Conservation (phyloP, 2,329 filamentous ascomycete genomes). For the Trichoderma sp. region DNA sequence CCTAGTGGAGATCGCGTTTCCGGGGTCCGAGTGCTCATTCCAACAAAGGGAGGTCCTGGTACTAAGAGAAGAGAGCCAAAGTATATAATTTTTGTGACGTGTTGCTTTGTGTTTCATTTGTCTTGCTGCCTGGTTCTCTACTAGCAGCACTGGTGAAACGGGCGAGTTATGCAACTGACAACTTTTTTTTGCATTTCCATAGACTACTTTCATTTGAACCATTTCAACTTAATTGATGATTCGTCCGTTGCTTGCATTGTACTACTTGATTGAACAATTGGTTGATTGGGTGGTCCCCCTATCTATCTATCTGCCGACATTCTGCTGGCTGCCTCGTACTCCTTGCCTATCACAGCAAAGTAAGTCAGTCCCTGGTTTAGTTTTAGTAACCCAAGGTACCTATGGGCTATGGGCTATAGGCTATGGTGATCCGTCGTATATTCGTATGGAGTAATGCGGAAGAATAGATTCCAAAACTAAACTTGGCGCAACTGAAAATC, state of each 20-base stretch:
- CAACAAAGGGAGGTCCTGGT: not conserved
- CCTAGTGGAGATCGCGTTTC: conserved; percentile 7
- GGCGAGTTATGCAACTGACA: not conserved
- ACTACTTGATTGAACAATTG: not conserved
- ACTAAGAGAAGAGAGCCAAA: not conserved
- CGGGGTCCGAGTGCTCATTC: not conserved
- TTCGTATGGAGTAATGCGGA: not conserved
- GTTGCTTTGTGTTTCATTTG: not conserved
- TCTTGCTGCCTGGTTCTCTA: not conserved
- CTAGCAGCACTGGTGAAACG: not conserved
- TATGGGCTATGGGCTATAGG: too few relatives aligned
- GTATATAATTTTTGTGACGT: not conserved
- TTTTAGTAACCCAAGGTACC: not conserved
- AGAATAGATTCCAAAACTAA: not conserved
- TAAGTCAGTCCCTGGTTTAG: not conserved
- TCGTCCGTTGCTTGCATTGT: not conserved
- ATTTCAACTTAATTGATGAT: not conserved
- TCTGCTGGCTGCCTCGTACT: not conserved
- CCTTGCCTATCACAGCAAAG: not conserved
- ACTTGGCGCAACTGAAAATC: not conserved
- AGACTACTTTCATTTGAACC: not conserved
- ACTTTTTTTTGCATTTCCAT: not conserved
- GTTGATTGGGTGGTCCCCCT: not conserved
- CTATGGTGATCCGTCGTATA: not conserved
- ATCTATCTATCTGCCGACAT: not conserved